Base-by-base conservation (phyloP, 2,329 filamentous ascomycete species). In the Lasiodiplodia theobromae region DNA sequence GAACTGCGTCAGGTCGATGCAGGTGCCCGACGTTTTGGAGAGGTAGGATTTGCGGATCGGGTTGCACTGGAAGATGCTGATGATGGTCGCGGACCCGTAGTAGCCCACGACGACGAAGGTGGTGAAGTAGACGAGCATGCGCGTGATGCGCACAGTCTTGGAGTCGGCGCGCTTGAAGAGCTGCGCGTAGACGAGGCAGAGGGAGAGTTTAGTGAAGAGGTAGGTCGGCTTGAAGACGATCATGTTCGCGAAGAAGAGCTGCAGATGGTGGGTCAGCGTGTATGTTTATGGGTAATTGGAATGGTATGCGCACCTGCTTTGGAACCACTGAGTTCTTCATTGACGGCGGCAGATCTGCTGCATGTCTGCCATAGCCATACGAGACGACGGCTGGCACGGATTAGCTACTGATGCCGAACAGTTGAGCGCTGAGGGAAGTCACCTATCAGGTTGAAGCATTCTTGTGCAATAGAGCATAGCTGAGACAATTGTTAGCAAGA, bases 221-320 rank as follows among this genome's bases (percentile, higher is more conserved):
- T 63, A 63, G 16, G 58, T 63, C 3, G 58, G 40, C 28, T 63
- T 63, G 44, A 63, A 63, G 1, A 63, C 58, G 3, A 63, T 10
- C 58, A 63, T 63, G 28, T 63, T 63, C 14, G 58, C 44, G 28
- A 63, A 63, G 44, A 51, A 63, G 18, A 63, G 58, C 58, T 63
- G 12, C 10, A 23, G 11, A 7, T 34, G 11, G 3, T 34, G 40
- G 23, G 31, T 63, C 44, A 63, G 23, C 18, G 6, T 4, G 23
- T 14, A 7, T 23, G 14, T 7, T 37, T 3, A 4, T 10, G 10
- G 8, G 21, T 4, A 6, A 4, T 28, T 1, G 8, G 11, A 34
- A 4, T 5, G 4, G 4, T 23, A 21, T n/a, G 11, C 58, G 10
- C 21, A 63, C 58, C 10, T 63, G 31, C 16, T 63, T 63, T 18